Evolutionary conservation across 1,284 basidiomycete genomes (phyloP).

Genomic region (Tilletia horrida): DNA sequence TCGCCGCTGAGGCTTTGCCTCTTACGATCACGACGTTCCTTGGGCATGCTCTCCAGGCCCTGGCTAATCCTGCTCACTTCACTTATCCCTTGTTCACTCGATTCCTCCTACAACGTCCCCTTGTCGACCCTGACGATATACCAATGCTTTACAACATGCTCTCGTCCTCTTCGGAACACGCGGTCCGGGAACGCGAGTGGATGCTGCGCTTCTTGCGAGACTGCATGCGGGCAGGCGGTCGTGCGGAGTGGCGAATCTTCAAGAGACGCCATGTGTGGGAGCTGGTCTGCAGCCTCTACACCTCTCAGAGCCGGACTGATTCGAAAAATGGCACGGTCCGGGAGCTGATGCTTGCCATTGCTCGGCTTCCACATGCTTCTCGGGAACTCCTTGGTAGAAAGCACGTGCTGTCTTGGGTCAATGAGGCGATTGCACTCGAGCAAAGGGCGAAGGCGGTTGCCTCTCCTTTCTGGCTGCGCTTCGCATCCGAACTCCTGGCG

Average conservation of each 20-base stretch:
- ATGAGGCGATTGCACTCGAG: slow-evolving; percentile 14
- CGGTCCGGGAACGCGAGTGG: slow-evolving; percentile 75
- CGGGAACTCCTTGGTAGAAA: background rate
- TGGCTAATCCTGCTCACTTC: slow-evolving; percentile 75
- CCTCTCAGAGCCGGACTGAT: slow-evolving; percentile 27
- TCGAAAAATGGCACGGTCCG: background rate
- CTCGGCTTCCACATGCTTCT: background rate
- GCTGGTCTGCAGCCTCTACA: slow-evolving; percentile 73
- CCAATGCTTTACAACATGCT: slow-evolving; percentile 81
- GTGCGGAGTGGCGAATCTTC: slow-evolving; percentile 75
- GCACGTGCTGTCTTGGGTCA: slow-evolving; percentile 11
- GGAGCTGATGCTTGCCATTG: slow-evolving; percentile 14
- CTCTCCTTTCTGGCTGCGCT: slow-evolving; percentile 3
- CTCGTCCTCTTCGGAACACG: slow-evolving; percentile 71
- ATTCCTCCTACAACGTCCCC: slow-evolving; percentile 78
- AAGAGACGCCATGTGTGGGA: slow-evolving; percentile 82
- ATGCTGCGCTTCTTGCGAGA: slow-evolving; percentile 79
- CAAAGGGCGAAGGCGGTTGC: background rate
- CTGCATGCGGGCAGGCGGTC: slow-evolving; percentile 65
- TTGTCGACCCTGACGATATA: slow-evolving; percentile 71
- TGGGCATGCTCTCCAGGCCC: slow-evolving; percentile 70
- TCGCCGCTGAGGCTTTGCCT: slow-evolving; percentile 58
- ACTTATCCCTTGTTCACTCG: slow-evolving; percentile 74
- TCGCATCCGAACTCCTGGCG: background rate
- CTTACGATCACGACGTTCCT: slow-evolving; percentile 76